Base-by-base conservation (phyloP, 108 stramenopile species). In the Pseudonitzschia pungens region DNA sequence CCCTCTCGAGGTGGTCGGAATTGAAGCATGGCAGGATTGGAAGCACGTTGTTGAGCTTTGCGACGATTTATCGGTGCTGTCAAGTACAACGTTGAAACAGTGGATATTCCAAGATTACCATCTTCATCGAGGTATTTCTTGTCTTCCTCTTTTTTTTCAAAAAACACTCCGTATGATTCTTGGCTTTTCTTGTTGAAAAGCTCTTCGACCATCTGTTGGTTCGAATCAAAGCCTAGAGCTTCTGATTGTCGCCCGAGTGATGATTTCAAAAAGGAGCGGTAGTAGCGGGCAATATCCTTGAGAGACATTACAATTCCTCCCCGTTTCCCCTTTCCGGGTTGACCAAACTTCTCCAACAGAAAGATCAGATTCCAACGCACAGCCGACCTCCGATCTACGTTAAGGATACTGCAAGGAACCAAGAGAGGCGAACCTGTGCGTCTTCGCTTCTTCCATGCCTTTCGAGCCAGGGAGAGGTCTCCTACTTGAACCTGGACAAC, bases 391-490 rank as follows among this genome's bases (percentile, higher is more conserved):
- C 87, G 86, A 62, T 87, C 84, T 50, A 88, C 75, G 16, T 81
- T 84, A 65, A 94, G 70, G 55, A 94, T 70, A 64, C 85, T 89
- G 77, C 89, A 89, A 10, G 93, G 93, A 9, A 94, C 82, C 14
- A 92, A 70, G 15, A 94, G 77, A 0, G 93, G 93, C 29, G 87
- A 88, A 26, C 85, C 85, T 12, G 88, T 83, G 14, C 93, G 76
- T n/a, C 93, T 84, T 15, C 93, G 85, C 60, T 94, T 94, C 76
- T 94, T 94, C 91, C 91, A 94, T 15, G 91, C 93, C 72, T 94
- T 94, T 64, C 93, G 87, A 2, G 91, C 84, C 28, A 84, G 65
- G 0, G 80, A 45, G n/a, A 89, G 59, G 69, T 94, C 89, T 16
- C 91, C 93, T 26, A 94, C 78, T 77, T 88, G 86, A 42, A 94